Evolutionary conservation across 345 rosid genomes (phyloP).

Genomic region (Nephelium lappaceum): DNA sequence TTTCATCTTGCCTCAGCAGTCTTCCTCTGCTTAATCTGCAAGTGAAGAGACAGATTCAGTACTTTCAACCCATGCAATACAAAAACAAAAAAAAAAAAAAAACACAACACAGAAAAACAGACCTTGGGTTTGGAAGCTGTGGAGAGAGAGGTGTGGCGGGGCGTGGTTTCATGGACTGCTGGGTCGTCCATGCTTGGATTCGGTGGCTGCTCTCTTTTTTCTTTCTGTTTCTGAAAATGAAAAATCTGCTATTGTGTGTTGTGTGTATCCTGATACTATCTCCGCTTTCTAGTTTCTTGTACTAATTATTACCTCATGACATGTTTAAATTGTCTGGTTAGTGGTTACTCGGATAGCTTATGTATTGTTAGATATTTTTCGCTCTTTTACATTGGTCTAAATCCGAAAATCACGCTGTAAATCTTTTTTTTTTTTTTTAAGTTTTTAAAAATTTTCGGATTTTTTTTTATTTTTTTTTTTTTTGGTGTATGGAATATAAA

Average conservation of each 20-base stretch:
- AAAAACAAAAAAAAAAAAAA: no score
- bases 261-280: not conserved
- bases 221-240: slow-evolving; percentile 12
- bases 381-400: not conserved
- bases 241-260: not conserved
- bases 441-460: no score
- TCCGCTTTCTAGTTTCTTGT: slow-evolving; percentile 10
- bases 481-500: no score
- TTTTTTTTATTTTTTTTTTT: no score
- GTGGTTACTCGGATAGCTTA: not conserved
- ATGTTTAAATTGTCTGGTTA: not conserved
- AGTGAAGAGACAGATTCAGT: not conserved
- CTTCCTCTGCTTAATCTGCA: slow-evolving; percentile 21
- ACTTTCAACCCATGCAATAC: not conserved
- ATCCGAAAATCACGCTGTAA: not conserved
- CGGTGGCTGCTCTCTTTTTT: no score
- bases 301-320: not conserved
- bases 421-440: not conserved
- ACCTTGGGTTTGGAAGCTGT: not conserved
- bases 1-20: slow-evolving; percentile 20
- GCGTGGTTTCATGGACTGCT: slow-evolving; percentile 5
- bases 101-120: not conserved
- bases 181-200: slow-evolving; percentile 3
- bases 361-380: not conserved
- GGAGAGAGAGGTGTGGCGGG: not conserved